Evolutionary conservation across 306 rosid species (phyloP).

Genomic region (Pterocarpus macrocarpus): DNA sequence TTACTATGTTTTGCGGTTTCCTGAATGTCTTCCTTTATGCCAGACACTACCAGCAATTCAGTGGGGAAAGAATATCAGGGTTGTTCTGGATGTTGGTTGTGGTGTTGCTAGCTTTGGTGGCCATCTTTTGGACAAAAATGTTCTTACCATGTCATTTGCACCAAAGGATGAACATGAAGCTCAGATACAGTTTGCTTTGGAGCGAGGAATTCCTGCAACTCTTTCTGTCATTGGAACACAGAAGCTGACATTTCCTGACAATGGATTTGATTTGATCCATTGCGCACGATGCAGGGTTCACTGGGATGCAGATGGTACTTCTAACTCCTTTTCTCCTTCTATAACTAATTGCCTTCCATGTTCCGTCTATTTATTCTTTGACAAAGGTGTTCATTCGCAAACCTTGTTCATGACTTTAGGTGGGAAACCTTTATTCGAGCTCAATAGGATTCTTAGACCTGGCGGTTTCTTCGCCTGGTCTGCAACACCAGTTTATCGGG

Average conservation of each 20-base stretch:
- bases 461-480: conserved; percentile 90
- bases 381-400: conserved; percentile 24
- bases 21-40: conserved; percentile 27
- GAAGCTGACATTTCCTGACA: conserved; percentile 69
- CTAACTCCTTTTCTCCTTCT: neutral
- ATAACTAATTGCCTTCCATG: neutral
- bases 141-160: conserved; percentile 87
- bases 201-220: conserved; percentile 92
- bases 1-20: neutral
- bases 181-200: conserved; percentile 92
- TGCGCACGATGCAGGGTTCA: conserved; percentile 94
- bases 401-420: conserved; percentile 55
- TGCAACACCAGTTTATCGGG: conserved; percentile 86
- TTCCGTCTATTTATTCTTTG: conserved; percentile 5
- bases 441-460: conserved; percentile 86
- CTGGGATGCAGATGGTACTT: conserved; percentile 89
- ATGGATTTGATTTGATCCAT: conserved; percentile 80
- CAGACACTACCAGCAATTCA: conserved; percentile 65
- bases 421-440: conserved; percentile 81
- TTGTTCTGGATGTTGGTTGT: conserved; percentile 86
- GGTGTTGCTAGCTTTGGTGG: conserved; percentile 98
- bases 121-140: conserved; percentile 73
- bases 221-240: conserved; percentile 90
- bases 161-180: conserved; percentile 97
- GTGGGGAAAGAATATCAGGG: conserved; percentile 85